phyloP scores from a whole-genome alignment of 2,329 filamentous ascomycete genomes.

The Aureobasidium sp. region DNA sequence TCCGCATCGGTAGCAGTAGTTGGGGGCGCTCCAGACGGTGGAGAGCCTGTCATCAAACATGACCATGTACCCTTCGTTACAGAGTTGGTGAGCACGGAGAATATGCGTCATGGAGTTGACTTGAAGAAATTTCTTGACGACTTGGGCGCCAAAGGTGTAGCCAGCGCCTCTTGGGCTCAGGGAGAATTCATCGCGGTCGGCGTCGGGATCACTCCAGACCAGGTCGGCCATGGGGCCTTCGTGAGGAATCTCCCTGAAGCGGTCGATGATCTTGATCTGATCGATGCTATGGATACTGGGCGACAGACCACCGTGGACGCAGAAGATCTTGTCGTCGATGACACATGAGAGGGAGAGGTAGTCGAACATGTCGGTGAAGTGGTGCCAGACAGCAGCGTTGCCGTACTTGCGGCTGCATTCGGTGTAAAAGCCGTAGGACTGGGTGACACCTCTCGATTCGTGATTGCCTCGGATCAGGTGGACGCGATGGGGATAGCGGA shows the following conservation, averaged over 20 bases:
- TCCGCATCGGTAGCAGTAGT: constrained; percentile 57
- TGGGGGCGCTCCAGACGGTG: constrained; percentile 73
- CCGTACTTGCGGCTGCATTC: constrained; percentile 98
- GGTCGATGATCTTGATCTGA: constrained; percentile 99
- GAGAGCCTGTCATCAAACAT: constrained; percentile 91
- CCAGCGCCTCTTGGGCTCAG: constrained; percentile 88
- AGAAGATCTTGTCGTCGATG: constrained; percentile 98
- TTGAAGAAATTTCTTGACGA: constrained; percentile 95
- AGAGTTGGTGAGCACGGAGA: constrained; percentile 93
- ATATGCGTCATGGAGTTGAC: constrained; percentile 99
- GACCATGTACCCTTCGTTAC: constrained; percentile 95
- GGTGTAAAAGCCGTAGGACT: constrained; percentile 98
- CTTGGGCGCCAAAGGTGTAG: constrained; percentile 95
- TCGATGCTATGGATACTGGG: constrained; percentile 91
- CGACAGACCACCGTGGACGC: constrained; percentile 76
- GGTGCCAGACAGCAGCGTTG: constrained; percentile 98
- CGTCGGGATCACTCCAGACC: constrained; percentile 96
- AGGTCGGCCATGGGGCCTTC: constrained; percentile 99
- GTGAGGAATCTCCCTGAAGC: constrained; percentile 96
- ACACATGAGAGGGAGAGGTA: constrained; percentile 94
- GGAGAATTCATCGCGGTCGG: constrained; percentile 95
- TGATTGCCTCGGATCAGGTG: constrained; percentile 77
- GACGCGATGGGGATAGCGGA: constrained; percentile 92
- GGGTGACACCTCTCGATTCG: constrained; percentile 93
- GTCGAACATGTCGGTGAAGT: constrained; percentile 99